phyloP scores from a whole-genome alignment of 108 stramenopile species.

The Fistulifera solaris region DNA sequence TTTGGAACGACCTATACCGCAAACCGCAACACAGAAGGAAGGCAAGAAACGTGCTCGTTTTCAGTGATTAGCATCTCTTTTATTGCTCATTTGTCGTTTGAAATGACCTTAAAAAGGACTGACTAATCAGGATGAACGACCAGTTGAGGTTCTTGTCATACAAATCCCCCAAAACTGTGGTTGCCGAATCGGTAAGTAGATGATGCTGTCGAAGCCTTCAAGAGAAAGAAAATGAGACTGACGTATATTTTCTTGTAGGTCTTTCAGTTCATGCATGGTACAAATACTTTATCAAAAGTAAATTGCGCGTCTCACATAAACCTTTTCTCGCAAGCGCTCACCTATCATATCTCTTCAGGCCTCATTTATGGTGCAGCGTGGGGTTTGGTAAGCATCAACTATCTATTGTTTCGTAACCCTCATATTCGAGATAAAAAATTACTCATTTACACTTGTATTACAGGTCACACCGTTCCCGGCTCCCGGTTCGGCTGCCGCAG shows the following conservation, averaged over 20 bases:
- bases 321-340: too few relatives aligned
- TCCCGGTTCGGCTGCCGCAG: conserved; percentile 10
- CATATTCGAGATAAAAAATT: too few relatives aligned
- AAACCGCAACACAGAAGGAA: too few relatives aligned
- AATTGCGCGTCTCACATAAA: too few relatives aligned
- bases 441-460: neutral
- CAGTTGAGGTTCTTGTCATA: neutral
- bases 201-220: neutral
- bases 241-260: conserved; percentile 6
- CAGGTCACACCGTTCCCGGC: conserved; percentile 21
- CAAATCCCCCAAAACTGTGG: conserved; percentile 5
- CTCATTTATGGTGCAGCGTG: conserved; percentile 19
- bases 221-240: neutral
- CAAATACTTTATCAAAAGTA: too few relatives aligned
- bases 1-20: too few relatives aligned
- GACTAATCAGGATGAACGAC: conserved; percentile 4
- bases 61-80: too few relatives aligned
- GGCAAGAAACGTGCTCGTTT: too few relatives aligned
- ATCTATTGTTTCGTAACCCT: neutral
- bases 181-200: conserved; percentile 6
- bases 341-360: too few relatives aligned
- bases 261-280: conserved; percentile 20
- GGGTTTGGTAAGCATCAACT: conserved; percentile 12
- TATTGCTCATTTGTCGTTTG: too few relatives aligned
- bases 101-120: too few relatives aligned